Conservation (phyloP, 2,329 filamentous ascomycete species). For the Tothia fuscella region DNA sequence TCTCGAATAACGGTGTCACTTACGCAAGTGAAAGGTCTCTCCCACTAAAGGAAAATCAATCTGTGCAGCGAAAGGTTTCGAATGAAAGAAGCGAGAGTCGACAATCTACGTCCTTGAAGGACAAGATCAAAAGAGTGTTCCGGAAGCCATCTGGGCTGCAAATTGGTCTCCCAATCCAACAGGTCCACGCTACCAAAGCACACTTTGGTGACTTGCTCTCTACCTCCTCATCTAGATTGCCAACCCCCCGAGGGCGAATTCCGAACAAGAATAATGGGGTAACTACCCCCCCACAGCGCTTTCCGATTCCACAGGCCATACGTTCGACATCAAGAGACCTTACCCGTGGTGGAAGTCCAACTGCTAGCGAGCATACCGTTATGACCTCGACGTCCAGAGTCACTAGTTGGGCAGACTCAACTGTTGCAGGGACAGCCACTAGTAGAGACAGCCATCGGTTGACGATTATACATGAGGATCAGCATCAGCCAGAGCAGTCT, state of each 20-base stretch:
- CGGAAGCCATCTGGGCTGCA: slow-evolving; percentile 24
- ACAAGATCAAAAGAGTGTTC: slow-evolving; percentile 49
- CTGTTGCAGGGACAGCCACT: slow-evolving; percentile 37
- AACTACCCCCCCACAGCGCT: slow-evolving; percentile 6
- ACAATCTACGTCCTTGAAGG: slow-evolving; percentile 48
- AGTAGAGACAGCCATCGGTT: neutral
- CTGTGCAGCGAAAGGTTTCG: neutral
- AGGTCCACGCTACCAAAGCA: slow-evolving; percentile 35
- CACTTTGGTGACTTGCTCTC: slow-evolving; percentile 23
- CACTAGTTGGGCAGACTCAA: slow-evolving; percentile 61
- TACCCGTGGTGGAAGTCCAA: slow-evolving; percentile 41
- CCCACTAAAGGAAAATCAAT: slow-evolving; percentile 3
- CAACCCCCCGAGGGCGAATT: neutral
- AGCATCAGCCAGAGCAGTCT: slow-evolving; percentile 1
- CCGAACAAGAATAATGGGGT: neutral
- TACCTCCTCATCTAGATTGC: neutral
- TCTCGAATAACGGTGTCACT: slow-evolving; percentile 1
- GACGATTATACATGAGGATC: slow-evolving; percentile 1
- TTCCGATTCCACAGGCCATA: neutral
- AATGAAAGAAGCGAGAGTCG: slow-evolving; percentile 9
- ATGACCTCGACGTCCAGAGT: slow-evolving; percentile 49
- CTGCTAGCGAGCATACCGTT: slow-evolving; percentile 32
- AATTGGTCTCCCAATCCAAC: slow-evolving; percentile 37
- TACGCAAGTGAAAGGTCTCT: slow-evolving; percentile 13
- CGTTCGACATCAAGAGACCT: slow-evolving; percentile 17